These are phyloP conservation scores for Inga leiocalycina DNA, from an alignment of 306 rosid genomes.

Conservation along the genomic window DNA sequence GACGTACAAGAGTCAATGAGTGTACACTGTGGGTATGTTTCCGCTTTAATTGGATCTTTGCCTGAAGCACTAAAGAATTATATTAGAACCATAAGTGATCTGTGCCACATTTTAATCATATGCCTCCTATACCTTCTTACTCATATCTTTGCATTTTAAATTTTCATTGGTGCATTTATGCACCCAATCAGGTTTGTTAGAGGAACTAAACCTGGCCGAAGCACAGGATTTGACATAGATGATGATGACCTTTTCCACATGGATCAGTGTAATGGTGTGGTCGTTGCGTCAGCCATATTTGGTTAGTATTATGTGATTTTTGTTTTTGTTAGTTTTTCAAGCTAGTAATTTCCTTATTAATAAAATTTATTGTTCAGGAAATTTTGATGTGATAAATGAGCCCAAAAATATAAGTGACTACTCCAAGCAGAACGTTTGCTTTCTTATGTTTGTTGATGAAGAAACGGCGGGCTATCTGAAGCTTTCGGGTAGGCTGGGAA, in stretches of 20 bases:
- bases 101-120: background rate
- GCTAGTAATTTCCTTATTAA: conserved; percentile 35
- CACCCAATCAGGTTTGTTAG: conserved; percentile 68
- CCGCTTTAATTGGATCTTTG: conserved; percentile 20
- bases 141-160: conserved; percentile 29
- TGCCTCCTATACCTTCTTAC: conserved; percentile 6
- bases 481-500: conserved; percentile 58
- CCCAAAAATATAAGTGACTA: conserved; percentile 67
- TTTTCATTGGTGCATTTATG: conserved; percentile 37
- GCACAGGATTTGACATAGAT: conserved; percentile 89
- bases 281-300: conserved; percentile 95
- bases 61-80: conserved; percentile 9
- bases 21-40: conserved; percentile 91
- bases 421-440: conserved; percentile 80
- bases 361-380: conserved; percentile 55
- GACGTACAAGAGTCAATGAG: conserved; percentile 80
- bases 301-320: conserved; percentile 50
- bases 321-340: conserved; percentile 14
- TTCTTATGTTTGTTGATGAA: conserved; percentile 88
- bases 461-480: conserved; percentile 67
- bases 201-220: conserved; percentile 82
- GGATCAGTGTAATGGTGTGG: conserved; percentile 91
- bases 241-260: conserved; percentile 69
- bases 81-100: conserved; percentile 24
- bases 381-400: conserved; percentile 90